Evolutionary conservation across 2,329 filamentous ascomycete species (phyloP).

Genomic region (Penicillium sp.): DNA sequence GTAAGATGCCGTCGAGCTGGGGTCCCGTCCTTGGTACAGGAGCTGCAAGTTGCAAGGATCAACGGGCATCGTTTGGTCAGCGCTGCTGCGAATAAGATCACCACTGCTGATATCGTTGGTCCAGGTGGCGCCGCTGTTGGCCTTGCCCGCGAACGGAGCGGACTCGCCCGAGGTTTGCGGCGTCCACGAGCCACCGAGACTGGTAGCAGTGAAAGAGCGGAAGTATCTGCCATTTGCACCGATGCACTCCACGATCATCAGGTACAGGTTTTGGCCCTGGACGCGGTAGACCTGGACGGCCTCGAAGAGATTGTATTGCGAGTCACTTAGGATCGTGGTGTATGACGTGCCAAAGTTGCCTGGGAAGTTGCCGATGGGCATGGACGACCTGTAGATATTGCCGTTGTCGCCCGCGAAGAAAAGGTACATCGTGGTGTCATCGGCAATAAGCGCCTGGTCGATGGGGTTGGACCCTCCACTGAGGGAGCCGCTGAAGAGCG

Average conservation of each 20-base stretch:
- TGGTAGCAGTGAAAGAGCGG: slow-evolving; percentile 66
- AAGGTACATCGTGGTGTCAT: slow-evolving; percentile 64
- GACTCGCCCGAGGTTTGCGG: slow-evolving; percentile 59
- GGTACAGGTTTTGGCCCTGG: slow-evolving; percentile 58
- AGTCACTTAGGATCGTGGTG: slow-evolving; percentile 57
- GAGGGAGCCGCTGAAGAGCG: slow-evolving; percentile 62
- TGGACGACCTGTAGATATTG: slow-evolving; percentile 65
- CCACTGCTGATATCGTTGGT: slow-evolving; percentile 70
- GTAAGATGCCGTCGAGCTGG: slow-evolving; percentile 53
- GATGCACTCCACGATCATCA: slow-evolving; percentile 68
- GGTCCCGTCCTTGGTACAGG: slow-evolving; percentile 63
- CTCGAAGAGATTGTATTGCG: slow-evolving; percentile 64
- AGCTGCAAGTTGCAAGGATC: slow-evolving; percentile 68
- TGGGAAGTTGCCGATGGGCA: slow-evolving; percentile 66
- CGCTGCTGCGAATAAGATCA: slow-evolving; percentile 60
- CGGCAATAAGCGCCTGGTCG: slow-evolving; percentile 67
- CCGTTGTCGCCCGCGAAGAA: slow-evolving; percentile 72
- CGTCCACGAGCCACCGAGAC: slow-evolving; percentile 62
- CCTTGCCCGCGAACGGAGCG: slow-evolving; percentile 66
- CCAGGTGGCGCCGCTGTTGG: slow-evolving; percentile 67
- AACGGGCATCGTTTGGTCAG: slow-evolving; percentile 66
- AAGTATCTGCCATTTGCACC: slow-evolving; percentile 59
- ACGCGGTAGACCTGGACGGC: slow-evolving; percentile 68
- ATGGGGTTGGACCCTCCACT: slow-evolving; percentile 56
- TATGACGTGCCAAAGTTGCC: slow-evolving; percentile 59